phyloP scores from a whole-genome alignment of 2,329 filamentous ascomycete species.

The Aspergillus sp. region DNA sequence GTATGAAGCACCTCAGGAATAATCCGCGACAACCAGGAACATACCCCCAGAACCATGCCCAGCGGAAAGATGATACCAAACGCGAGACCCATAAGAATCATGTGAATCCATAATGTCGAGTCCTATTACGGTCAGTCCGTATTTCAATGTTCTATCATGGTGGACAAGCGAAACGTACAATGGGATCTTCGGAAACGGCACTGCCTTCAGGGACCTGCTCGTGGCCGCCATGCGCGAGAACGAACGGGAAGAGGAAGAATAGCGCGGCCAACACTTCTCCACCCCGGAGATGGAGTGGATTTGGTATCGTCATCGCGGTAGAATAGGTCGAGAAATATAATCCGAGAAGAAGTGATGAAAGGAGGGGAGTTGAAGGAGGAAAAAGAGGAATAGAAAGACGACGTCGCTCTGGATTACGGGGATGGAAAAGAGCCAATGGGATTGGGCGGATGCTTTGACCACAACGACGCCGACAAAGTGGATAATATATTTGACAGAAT shows the following conservation, averaged over 20 bases:
- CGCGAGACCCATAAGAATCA: slow-evolving; percentile 75
- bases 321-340: neutral
- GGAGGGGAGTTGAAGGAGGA: slow-evolving; percentile 2
- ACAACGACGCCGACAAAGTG: too few relatives aligned
- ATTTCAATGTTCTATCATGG: neutral
- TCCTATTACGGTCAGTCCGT: slow-evolving; percentile 46
- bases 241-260: slow-evolving; percentile 19
- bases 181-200: slow-evolving; percentile 63
- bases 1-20: neutral
- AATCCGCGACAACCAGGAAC: slow-evolving; percentile 20
- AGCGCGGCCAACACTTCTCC: slow-evolving; percentile 20
- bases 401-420: neutral
- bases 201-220: slow-evolving; percentile 60
- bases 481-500: too few relatives aligned
- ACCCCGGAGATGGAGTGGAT: slow-evolving; percentile 11
- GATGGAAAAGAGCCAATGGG: neutral
- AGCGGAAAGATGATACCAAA: slow-evolving; percentile 90
- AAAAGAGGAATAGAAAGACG: neutral
- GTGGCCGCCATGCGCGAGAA: slow-evolving; percentile 48
- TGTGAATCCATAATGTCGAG: slow-evolving; percentile 85
- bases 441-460: neutral
- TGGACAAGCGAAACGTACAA: slow-evolving; percentile 46
- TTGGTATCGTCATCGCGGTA: slow-evolving; percentile 9
- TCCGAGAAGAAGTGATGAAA: neutral
- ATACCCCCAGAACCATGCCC: slow-evolving; percentile 89